These are phyloP conservation scores for Pyricularia pennisetigena DNA, from an alignment of 2,329 filamentous ascomycete species.

Conservation along the genomic window DNA sequence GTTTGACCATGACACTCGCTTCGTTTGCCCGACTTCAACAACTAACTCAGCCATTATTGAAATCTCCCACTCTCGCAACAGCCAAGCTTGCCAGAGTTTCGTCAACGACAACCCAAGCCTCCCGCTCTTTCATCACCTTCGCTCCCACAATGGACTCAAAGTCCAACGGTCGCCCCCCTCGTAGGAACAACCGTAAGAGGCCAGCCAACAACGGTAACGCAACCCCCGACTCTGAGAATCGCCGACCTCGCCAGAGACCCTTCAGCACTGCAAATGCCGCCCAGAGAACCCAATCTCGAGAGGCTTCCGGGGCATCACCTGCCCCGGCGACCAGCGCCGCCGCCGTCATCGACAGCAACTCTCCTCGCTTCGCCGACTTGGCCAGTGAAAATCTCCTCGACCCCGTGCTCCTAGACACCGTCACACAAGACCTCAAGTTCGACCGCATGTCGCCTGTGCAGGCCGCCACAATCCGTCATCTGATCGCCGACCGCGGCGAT, in stretches of 20 bases:
- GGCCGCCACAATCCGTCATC: slow-evolving; percentile 36
- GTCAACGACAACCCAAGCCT: neutral
- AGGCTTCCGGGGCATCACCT: neutral
- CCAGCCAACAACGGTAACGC: neutral
- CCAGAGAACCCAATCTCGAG: neutral
- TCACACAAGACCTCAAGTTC: slow-evolving; percentile 37
- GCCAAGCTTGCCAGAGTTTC: neutral
- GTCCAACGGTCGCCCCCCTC: neutral
- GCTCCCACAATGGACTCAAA: neutral
- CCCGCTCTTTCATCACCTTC: neutral
- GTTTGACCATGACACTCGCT: neutral
- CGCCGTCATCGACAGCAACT: slow-evolving; percentile 17
- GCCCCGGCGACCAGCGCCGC: neutral
- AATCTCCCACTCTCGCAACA: neutral
- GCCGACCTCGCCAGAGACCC: neutral
- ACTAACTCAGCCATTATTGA: neutral
- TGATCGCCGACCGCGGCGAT: slow-evolving; percentile 34
- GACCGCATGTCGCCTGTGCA: slow-evolving; percentile 46
- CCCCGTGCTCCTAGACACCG: slow-evolving; percentile 34
- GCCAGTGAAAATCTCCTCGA: slow-evolving; percentile 27
- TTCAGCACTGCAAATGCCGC: neutral
- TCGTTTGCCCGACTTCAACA: neutral
- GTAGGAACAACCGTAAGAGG: neutral
- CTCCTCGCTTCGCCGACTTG: slow-evolving; percentile 36
- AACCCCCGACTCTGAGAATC: neutral